phyloP scores from a whole-genome alignment of 2,329 filamentous ascomycete genomes.

The Eurotiales sp. region DNA sequence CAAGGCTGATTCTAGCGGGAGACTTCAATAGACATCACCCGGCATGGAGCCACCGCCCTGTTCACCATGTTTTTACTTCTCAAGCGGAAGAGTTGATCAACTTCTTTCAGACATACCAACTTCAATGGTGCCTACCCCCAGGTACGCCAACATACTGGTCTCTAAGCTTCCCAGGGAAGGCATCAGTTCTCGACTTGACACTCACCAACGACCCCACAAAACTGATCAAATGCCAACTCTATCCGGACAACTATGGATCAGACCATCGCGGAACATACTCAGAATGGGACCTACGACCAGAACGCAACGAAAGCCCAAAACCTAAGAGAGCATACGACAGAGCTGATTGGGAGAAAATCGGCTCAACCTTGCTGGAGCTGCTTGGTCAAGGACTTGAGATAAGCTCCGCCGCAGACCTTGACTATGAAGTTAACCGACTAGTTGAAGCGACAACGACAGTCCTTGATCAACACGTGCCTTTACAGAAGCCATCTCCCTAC shows the following conservation, averaged over 20 bases:
- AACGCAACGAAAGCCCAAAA: slow-evolving; percentile 13
- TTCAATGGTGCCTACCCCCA: slow-evolving; percentile 14
- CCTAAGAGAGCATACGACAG: slow-evolving; percentile 16
- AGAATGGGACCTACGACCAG: slow-evolving; percentile 16
- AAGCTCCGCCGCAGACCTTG: too few species aligned
- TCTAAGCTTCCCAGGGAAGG: slow-evolving; percentile 13
- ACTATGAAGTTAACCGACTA: too few species aligned
- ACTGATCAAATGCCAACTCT: slow-evolving; percentile 22
- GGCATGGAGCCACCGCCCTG: slow-evolving; percentile 15
- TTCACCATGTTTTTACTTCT: slow-evolving; percentile 7
- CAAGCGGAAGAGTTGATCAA: slow-evolving; percentile 17
- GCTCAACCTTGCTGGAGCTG: neutral
- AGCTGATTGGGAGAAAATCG: slow-evolving; percentile 16
- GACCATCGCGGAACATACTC: slow-evolving; percentile 22
- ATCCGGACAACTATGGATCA: slow-evolving; percentile 23
- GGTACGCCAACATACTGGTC: neutral
- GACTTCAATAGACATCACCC: slow-evolving; percentile 17
- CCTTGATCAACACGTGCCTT: too few species aligned
- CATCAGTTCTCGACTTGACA: slow-evolving; percentile 17
- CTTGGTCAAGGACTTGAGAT: slow-evolving; percentile 8
- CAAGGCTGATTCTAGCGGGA: slow-evolving; percentile 2
- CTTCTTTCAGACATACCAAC: slow-evolving; percentile 17
- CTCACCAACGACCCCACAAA: slow-evolving; percentile 17
- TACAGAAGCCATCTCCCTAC: too few species aligned
- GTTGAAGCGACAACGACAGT: too few species aligned